Conservation (phyloP, 257 asterid genomes). For the Cinchona pubescens region DNA sequence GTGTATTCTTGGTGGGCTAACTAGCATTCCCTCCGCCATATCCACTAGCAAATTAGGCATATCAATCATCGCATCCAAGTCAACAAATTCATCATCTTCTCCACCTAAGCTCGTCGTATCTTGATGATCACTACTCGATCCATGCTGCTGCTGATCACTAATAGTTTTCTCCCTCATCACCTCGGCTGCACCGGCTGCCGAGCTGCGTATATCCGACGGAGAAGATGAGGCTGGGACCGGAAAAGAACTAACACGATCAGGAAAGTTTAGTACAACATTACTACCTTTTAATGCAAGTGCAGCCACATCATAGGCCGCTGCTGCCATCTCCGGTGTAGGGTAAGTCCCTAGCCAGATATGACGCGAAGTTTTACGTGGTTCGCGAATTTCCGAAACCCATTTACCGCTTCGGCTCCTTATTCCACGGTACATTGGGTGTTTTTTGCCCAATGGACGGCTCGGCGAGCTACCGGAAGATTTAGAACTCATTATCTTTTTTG, state of each 20-base stretch:
- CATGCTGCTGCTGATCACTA: not conserved
- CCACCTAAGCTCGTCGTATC: not conserved
- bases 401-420: constrained; percentile 55
- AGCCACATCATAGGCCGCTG: constrained; percentile 47
- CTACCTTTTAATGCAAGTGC: constrained; percentile 40
- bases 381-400: constrained; percentile 53
- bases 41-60: constrained; percentile 50
- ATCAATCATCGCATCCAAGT: constrained; percentile 40
- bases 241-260: constrained; percentile 29
- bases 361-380: constrained; percentile 46
- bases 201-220: constrained; percentile 39
- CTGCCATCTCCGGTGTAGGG: constrained; percentile 49
- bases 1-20: constrained; percentile 45
- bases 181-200: constrained; percentile 48
- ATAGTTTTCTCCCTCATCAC: constrained; percentile 29
- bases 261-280: constrained; percentile 41
- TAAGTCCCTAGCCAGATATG: constrained; percentile 50
- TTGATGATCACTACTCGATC: not conserved
- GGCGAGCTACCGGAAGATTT: constrained; percentile 21
- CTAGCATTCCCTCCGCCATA: constrained; percentile 50
- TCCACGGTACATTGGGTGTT: constrained; percentile 46
- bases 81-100: constrained; percentile 25
- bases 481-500: constrained; percentile 17
- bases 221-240: constrained; percentile 45
- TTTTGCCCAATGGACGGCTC: constrained; percentile 21